These are phyloP conservation scores for Xylariaceae sp. DNA, from an alignment of 2,329 filamentous ascomycete genomes.

Conservation along the genomic window DNA sequence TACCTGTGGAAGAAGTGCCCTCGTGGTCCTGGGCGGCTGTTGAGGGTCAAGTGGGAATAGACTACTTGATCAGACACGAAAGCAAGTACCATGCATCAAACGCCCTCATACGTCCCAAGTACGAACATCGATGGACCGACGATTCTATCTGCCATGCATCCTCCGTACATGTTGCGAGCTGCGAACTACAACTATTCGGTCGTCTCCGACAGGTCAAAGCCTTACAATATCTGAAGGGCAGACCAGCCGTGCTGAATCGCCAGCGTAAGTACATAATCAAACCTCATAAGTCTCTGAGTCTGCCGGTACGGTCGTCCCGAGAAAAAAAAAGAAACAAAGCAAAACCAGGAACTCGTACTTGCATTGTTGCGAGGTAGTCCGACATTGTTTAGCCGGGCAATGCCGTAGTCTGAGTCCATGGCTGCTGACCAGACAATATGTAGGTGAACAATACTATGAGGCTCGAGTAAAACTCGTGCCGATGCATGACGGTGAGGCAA, in stretches of 20 bases:
- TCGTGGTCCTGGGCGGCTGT: slow-evolving; percentile 26
- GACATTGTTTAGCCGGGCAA: too few species aligned
- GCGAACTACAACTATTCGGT: slow-evolving; percentile 23
- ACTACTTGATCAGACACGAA: slow-evolving; percentile 1
- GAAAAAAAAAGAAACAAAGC: too few species aligned
- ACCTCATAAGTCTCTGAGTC: neutral
- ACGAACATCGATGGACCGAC: slow-evolving; percentile 13
- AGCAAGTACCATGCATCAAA: slow-evolving; percentile 11
- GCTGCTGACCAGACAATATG: slow-evolving; percentile 9
- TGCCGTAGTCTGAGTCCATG: neutral
- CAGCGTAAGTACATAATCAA: neutral
- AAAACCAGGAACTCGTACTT: too few species aligned
- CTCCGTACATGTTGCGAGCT: slow-evolving; percentile 15
- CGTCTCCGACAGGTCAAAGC: slow-evolving; percentile 15
- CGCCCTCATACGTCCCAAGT: slow-evolving; percentile 17
- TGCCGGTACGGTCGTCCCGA: too few species aligned
- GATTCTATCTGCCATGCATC: slow-evolving; percentile 17
- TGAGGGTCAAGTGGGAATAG: slow-evolving; percentile 11
- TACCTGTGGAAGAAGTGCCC: slow-evolving; percentile 8
- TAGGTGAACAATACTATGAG: neutral
- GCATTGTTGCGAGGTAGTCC: too few species aligned
- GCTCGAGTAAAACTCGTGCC: neutral
- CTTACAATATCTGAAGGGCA: neutral
- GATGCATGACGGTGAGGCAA: neutral
- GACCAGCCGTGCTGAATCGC: neutral